Conservation (phyloP, 2,329 filamentous ascomycete species). For the Aphanoascus verrucosus region DNA sequence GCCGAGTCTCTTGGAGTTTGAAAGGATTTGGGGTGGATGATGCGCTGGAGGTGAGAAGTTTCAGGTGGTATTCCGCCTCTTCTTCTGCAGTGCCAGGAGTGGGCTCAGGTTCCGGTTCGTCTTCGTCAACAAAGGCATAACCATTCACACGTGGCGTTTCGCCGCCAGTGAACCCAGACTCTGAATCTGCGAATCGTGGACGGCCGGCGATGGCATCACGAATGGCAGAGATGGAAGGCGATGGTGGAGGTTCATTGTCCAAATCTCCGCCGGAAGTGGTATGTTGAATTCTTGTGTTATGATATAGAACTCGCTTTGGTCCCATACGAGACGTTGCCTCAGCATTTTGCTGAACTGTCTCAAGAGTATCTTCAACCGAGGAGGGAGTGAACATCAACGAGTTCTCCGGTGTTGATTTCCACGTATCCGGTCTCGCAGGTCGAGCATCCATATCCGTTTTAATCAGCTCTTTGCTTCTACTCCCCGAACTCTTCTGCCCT, state of each 20-base stretch:
- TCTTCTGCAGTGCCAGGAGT: slow-evolving; percentile 30
- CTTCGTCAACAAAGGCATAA: slow-evolving; percentile 87
- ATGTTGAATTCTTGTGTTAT: slow-evolving; percentile 67
- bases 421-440: slow-evolving; percentile 65
- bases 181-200: slow-evolving; percentile 51
- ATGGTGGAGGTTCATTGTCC: slow-evolving; percentile 43
- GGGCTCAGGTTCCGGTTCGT: slow-evolving; percentile 32
- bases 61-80: slow-evolving; percentile 33
- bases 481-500: slow-evolving; percentile 49
- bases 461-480: slow-evolving; percentile 43
- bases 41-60: slow-evolving; percentile 20
- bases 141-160: slow-evolving; percentile 89
- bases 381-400: slow-evolving; percentile 65
- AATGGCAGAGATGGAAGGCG: slow-evolving; percentile 74
- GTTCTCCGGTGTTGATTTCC: slow-evolving; percentile 67
- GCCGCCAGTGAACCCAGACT: slow-evolving; percentile 49
- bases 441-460: slow-evolving; percentile 47
- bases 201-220: slow-evolving; percentile 72
- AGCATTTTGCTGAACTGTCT: slow-evolving; percentile 56
- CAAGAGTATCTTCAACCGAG: slow-evolving; percentile 42
- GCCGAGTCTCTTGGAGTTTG: slow-evolving; percentile 61
- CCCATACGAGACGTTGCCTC: slow-evolving; percentile 62
- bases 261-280: slow-evolving; percentile 29
- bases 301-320: slow-evolving; percentile 66
- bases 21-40: slow-evolving; percentile 62